A percentile compares a stretch with the other conserved stretches of the same genome.
Evolutionary conservation across 768 basidiomycete species (phyloP).

Genomic region (Tremella mesenterica): DNA sequence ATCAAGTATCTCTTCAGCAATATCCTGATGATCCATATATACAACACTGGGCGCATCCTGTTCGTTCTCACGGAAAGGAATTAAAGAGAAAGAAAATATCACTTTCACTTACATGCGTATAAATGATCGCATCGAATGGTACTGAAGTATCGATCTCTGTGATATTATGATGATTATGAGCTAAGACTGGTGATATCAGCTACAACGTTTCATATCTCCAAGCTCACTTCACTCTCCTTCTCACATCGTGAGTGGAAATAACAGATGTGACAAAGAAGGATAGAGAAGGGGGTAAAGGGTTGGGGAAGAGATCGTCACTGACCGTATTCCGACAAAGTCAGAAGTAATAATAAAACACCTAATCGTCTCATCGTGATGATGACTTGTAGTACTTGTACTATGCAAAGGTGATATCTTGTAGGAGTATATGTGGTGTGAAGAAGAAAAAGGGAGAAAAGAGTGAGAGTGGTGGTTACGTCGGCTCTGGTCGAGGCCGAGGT

Average conservation of each 20-base stretch:
- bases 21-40: too few species aligned
- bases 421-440: too few species aligned
- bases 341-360: background rate
- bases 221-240: too few species aligned
- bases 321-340: background rate
- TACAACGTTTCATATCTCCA: too few species aligned
- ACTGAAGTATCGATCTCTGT: conserved; percentile 57
- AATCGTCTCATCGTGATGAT: background rate
- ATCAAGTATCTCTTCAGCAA: too few species aligned
- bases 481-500: too few species aligned
- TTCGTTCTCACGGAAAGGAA: too few species aligned
- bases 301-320: background rate
- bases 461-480: too few species aligned
- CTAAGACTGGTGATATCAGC: conserved; percentile 13
- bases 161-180: conserved; percentile 54
- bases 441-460: background rate
- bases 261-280: background rate
- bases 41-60: too few species aligned
- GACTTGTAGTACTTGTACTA: background rate
- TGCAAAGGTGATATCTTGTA: too few species aligned
- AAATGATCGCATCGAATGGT: conserved; percentile 68
- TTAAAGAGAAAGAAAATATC: background rate
- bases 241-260: background rate
- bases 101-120: conserved; percentile 58
- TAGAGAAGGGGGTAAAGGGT: background rate